These are phyloP conservation scores for Solanum appendiculatum DNA, from an alignment of 257 asterid species.

Conservation along the genomic window DNA sequence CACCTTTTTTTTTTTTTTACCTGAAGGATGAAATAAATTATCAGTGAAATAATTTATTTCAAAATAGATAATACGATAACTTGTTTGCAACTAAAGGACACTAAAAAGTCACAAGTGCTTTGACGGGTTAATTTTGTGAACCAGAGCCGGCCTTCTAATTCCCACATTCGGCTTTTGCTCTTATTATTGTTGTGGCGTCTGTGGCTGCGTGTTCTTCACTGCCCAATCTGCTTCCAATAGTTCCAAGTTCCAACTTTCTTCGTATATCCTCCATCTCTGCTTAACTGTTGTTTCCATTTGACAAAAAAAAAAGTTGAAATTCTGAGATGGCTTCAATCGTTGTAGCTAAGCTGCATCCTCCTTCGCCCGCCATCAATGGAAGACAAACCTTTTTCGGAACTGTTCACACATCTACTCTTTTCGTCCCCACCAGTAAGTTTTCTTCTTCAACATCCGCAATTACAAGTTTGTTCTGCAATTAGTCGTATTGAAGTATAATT, in stretches of 20 bases:
- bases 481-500: background rate
- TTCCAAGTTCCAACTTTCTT: background rate
- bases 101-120: no score
- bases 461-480: background rate
- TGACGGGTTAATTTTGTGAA: background rate
- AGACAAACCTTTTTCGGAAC: conserved; percentile 30
- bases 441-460: background rate
- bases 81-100: no score
- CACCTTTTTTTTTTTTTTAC: no score
- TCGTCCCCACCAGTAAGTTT: conserved; percentile 27
- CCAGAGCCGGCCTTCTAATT: background rate
- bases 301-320: background rate
- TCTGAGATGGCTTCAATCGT: conserved; percentile 53
- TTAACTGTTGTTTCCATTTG: background rate
- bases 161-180: background rate
- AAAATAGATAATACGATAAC: no score
- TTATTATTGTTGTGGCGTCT: background rate
- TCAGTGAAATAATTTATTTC: no score
- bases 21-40: no score
- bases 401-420: conserved; percentile 23
- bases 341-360: conserved; percentile 41
- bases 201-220: background rate
- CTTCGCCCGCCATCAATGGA: conserved; percentile 29
- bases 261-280: background rate
- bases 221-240: background rate